Base-by-base conservation (phyloP, 1,284 basidiomycete genomes). In the Trichosporon asahii region DNA sequence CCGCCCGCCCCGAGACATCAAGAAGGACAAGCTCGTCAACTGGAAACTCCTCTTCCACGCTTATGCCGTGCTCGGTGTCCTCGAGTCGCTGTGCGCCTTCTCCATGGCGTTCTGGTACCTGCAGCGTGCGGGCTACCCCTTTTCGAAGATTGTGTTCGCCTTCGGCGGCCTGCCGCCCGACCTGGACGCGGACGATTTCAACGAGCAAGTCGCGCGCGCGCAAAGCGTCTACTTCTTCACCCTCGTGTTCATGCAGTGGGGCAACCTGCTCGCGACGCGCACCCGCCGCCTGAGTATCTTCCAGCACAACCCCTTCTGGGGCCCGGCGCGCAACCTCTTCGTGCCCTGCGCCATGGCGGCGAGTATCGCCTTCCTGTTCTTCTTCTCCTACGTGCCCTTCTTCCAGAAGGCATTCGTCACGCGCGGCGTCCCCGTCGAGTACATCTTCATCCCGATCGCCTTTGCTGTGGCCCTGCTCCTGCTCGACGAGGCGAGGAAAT, bases 191-290 rank as follows among this genome's bases (percentile, higher is more conserved):
- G 80, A 77, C 49, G 75, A 75, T 6, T 84, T 84, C 72, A 76
- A 76, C 66, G 85, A 86, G 70, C 78, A 85, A 18, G 82, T 87
- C 29, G 78, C 82, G 70, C 76, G 80, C 49, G 86, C 86, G 9
- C 86, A 87, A 75, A 85, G 80, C 29, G 82, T 87, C 73, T 85
- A 84, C 78, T 89, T 88, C 79, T 87, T 88, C 83, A 90, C 88
- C 35, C 85, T 91, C 53, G 87, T 91, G 64, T 85, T 90, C 70
- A 88, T 89, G 86, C 90, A 91, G 83, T 90, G 88, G 85, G 88
- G 85, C 75, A 89, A 87, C 72, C 80, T 87, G 8, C 82, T 88
- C 29, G 77, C 85, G 0, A 86, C 86, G 1, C 85, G 88, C 23
- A 87, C 86, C 0, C 85, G 87, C 66, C 84, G 85, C 67, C 82